Conservation (phyloP, 441 rosid genomes). For the Euphorbia celastroides region DNA sequence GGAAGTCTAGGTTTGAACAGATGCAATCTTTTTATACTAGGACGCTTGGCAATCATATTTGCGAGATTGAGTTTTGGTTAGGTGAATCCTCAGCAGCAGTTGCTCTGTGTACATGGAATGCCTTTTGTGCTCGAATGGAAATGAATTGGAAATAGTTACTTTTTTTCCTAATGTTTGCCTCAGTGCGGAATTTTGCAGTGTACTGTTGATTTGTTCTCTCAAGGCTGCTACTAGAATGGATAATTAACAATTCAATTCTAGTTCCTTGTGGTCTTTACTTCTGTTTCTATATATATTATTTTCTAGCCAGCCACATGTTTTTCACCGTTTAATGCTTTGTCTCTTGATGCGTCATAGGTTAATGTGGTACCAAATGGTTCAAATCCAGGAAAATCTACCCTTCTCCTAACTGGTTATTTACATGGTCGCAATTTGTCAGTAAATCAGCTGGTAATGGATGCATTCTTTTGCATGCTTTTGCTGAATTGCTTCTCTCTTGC, state of each 20-base stretch:
- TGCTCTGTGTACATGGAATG: neutral
- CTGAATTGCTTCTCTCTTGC: neutral
- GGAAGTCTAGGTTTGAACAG: neutral
- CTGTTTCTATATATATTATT: neutral
- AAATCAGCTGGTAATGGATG: conserved; percentile 75
- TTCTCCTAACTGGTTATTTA: conserved; percentile 70
- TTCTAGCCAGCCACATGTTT: conserved; percentile 2
- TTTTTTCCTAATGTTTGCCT: neutral
- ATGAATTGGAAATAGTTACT: neutral
- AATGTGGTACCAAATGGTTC: conserved; percentile 45
- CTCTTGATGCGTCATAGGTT: conserved; percentile 33
- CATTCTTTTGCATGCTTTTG: conserved; percentile 15
- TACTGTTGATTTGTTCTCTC: neutral
- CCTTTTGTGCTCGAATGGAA: neutral
- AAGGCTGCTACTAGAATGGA: neutral
- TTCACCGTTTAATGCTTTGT: conserved; percentile 2
- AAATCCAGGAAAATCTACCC: conserved; percentile 52
- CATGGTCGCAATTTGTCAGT: conserved; percentile 71
- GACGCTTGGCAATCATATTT: neutral
- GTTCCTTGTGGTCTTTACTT: neutral
- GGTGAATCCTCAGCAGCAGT: neutral
- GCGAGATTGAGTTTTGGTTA: neutral
- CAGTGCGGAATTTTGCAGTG: neutral
- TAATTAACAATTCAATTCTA: neutral
- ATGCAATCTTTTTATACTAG: neutral